phyloP scores from a whole-genome alignment of 495 filamentous ascomycete species.

The Thermothielavioides terrestris region DNA sequence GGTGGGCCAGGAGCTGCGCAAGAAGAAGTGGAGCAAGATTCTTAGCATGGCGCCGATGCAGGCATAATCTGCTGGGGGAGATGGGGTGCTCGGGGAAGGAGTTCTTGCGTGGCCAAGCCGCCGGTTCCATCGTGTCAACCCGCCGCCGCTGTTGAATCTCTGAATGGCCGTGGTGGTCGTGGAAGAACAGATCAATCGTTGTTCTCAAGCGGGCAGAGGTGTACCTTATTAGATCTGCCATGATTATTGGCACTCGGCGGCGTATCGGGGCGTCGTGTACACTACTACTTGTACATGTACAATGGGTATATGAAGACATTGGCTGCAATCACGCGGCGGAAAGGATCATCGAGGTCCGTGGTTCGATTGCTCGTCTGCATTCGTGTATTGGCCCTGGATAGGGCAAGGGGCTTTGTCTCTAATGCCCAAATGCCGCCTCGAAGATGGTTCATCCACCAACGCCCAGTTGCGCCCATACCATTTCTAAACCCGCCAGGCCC shows the following conservation, averaged over 20 bases:
- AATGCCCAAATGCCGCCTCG: not conserved
- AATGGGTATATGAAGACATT: not conserved
- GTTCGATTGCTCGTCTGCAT: not conserved
- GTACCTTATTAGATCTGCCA: not conserved
- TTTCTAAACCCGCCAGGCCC: not conserved
- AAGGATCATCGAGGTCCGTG: too few relatives aligned
- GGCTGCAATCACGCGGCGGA: too few relatives aligned
- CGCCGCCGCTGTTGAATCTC: too few relatives aligned
- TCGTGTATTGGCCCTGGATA: conserved; percentile 4
- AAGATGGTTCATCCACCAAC: conserved; percentile 1
- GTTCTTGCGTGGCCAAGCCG: too few relatives aligned
- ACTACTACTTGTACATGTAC: conserved; percentile 17
- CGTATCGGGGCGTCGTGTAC: conserved; percentile 14
- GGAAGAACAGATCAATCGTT: not conserved
- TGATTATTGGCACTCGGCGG: conserved; percentile 1
- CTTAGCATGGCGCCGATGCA: conserved; percentile 91
- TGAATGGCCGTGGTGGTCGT: not conserved
- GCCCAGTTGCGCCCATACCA: conserved; percentile 3
- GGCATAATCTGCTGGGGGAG: conserved; percentile 47
- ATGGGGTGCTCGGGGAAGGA: not conserved
- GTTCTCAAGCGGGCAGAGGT: not conserved
- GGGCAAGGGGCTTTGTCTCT: not conserved
- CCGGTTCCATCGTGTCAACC: too few relatives aligned
- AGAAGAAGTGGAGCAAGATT: conserved; percentile 95
- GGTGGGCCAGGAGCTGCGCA: conserved; percentile 76